phyloP scores from a whole-genome alignment of 192 early-diverging fungal genomes.

The Phycomyces nitens region DNA sequence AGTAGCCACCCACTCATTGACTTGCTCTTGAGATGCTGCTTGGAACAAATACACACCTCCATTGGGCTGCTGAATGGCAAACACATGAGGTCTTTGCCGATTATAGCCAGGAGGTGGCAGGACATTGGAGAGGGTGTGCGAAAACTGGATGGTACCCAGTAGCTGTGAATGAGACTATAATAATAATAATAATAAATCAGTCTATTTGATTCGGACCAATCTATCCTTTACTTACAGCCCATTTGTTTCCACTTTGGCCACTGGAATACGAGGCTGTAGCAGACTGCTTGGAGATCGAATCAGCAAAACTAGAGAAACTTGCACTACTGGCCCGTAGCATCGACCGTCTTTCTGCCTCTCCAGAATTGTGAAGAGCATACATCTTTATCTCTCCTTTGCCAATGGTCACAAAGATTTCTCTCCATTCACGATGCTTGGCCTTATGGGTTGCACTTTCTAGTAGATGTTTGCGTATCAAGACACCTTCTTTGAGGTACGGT shows the following conservation, averaged over 20 bases:
- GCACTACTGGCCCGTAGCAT: slow-evolving; percentile 25
- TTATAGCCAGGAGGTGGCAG: slow-evolving; percentile 86
- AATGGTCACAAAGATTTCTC: slow-evolving; percentile 70
- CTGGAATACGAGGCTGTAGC: background rate
- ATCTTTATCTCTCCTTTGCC: slow-evolving; percentile 77
- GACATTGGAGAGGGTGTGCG: slow-evolving; percentile 81
- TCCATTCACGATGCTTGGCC: slow-evolving; percentile 84
- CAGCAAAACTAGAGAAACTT: slow-evolving; percentile 22
- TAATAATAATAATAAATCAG: background rate
- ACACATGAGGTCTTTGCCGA: slow-evolving; percentile 70
- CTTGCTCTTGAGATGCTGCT: slow-evolving; percentile 59
- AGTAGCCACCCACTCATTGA: slow-evolving; percentile 80
- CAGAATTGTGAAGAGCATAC: slow-evolving; percentile 67
- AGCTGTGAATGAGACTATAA: slow-evolving; percentile 34
- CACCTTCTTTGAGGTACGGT: slow-evolving; percentile 62
- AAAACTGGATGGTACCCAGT: slow-evolving; percentile 51
- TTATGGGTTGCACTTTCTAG: slow-evolving; percentile 72
- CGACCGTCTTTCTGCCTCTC: slow-evolving; percentile 28
- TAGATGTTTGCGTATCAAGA: slow-evolving; percentile 85
- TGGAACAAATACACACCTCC: slow-evolving; percentile 94
- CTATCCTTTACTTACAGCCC: slow-evolving; percentile 4
- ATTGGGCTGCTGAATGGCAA: slow-evolving; percentile 78
- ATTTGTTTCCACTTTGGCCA: background rate
- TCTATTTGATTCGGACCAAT: background rate
- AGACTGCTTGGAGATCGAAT: slow-evolving; percentile 16